phyloP scores from a whole-genome alignment of 371 early-diverging fungal genomes.

The Gilbertella persicaria region DNA sequence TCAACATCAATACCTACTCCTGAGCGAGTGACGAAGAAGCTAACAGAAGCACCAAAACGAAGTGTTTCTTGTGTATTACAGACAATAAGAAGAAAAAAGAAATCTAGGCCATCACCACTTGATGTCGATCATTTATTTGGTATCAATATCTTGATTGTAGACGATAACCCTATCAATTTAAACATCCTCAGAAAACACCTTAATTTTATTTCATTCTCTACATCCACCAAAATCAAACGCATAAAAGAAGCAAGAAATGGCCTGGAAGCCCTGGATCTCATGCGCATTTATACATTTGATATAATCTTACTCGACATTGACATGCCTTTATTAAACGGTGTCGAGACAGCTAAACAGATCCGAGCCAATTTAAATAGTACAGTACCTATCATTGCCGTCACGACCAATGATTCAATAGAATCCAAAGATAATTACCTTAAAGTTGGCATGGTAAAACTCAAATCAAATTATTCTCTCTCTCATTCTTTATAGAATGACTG shows the following conservation, averaged over 20 bases:
- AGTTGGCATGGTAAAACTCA: slow-evolving; percentile 34
- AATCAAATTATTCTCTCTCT: too few relatives aligned
- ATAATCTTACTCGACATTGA: slow-evolving; percentile 63
- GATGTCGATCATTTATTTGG: background rate
- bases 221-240: slow-evolving; percentile 32
- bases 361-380: slow-evolving; percentile 35
- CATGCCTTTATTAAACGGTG: slow-evolving; percentile 56
- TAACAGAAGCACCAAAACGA: background rate
- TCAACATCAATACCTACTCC: background rate
- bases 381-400: slow-evolving; percentile 68
- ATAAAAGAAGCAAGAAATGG: slow-evolving; percentile 44
- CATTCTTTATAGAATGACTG: slow-evolving; percentile 23
- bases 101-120: background rate
- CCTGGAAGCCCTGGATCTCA: slow-evolving; percentile 38
- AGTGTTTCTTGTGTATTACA: slow-evolving; percentile 1
- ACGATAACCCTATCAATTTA: slow-evolving; percentile 60
- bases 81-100: background rate
- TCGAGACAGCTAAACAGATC: slow-evolving; percentile 49
- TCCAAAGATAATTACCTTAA: slow-evolving; percentile 22
- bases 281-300: slow-evolving; percentile 41
- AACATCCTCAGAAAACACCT: slow-evolving; percentile 53
- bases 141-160: slow-evolving; percentile 43
- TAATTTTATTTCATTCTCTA: slow-evolving; percentile 38
- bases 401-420: slow-evolving; percentile 52
- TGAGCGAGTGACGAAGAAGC: background rate